Evolutionary conservation across 2,329 filamentous ascomycete species (phyloP).

Genomic region (Colletotrichum noveboracense): DNA sequence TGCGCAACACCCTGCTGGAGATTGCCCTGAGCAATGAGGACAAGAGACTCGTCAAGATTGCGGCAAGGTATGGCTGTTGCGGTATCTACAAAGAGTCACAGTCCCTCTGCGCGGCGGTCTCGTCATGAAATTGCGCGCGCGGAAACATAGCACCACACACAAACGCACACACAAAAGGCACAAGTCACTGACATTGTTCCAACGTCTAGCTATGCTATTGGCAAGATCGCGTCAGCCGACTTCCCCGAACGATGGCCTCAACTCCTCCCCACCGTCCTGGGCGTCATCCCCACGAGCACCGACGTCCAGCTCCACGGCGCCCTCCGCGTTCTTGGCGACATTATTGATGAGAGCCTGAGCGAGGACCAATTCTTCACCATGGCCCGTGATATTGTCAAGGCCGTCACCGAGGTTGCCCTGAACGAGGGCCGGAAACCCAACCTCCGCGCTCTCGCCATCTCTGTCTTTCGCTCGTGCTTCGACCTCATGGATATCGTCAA

Average conservation of each 20-base stretch:
- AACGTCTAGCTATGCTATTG: constrained; percentile 70
- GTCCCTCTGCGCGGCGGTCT: neutral
- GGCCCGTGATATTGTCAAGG: constrained; percentile 83
- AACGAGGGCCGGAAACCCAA: constrained; percentile 76
- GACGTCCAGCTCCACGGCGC: constrained; percentile 88
- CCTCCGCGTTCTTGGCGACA: constrained; percentile 83
- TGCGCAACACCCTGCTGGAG: constrained; percentile 77
- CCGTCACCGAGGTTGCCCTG: constrained; percentile 81
- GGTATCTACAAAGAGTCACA: neutral
- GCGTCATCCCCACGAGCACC: constrained; percentile 75
- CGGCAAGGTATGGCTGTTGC: constrained; percentile 70
- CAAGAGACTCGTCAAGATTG: constrained; percentile 85
- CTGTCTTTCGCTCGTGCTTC: constrained; percentile 89
- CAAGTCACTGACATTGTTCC: constrained; percentile 10
- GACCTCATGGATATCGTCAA: constrained; percentile 97
- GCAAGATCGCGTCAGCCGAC: constrained; percentile 92
- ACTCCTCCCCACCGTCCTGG: constrained; percentile 80
- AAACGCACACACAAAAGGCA: neutral
- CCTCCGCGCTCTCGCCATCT: constrained; percentile 84
- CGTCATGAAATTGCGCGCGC: neutral
- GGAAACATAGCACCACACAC: neutral
- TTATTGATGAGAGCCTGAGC: constrained; percentile 92
- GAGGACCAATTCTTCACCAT: constrained; percentile 95
- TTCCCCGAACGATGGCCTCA: constrained; percentile 96
- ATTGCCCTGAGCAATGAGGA: constrained; percentile 75